Evolutionary conservation across 768 basidiomycete species (phyloP).

Genomic region (Leccinellum rugosiceps): DNA sequence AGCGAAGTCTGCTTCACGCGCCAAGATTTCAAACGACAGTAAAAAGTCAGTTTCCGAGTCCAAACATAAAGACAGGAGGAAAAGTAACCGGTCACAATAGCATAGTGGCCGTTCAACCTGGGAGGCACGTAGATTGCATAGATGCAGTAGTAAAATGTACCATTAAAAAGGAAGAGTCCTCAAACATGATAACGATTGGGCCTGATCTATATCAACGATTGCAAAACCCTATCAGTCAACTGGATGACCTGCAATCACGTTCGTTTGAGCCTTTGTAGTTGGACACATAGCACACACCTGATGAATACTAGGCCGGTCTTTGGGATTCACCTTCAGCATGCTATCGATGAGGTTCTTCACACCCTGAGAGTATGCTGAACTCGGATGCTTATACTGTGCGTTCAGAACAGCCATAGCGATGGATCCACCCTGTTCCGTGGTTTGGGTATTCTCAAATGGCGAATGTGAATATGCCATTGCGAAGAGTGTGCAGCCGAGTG

Average conservation of each 20-base stretch:
- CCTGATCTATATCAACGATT: slow-evolving; percentile 46
- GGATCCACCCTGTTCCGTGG: slow-evolving; percentile 91
- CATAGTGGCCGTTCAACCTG: background rate
- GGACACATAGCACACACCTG: slow-evolving; percentile 46
- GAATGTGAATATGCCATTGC: slow-evolving; percentile 95
- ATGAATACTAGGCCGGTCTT: slow-evolving; percentile 81
- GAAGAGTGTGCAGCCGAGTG: slow-evolving; percentile 91
- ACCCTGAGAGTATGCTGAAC: slow-evolving; percentile 82
- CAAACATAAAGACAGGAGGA: background rate
- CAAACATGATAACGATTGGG: background rate
- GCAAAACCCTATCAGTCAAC: slow-evolving; percentile 61
- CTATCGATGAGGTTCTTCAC: slow-evolving; percentile 77
- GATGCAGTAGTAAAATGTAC: slow-evolving; percentile 8
- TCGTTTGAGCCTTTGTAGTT: slow-evolving; percentile 1
- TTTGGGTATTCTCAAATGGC: slow-evolving; percentile 91
- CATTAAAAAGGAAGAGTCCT: background rate
- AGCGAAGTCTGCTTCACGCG: background rate
- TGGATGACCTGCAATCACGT: slow-evolving; percentile 52
- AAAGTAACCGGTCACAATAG: slow-evolving; percentile 5
- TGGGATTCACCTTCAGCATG: slow-evolving; percentile 81
- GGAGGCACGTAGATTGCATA: slow-evolving; percentile 7
- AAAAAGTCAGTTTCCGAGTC: slow-evolving; percentile 4
- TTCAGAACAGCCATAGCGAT: slow-evolving; percentile 97
- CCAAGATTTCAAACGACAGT: background rate
- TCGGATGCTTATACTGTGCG: slow-evolving; percentile 89